Evolutionary conservation across 441 rosid genomes (phyloP).

Genomic region (Breynia disticha): DNA sequence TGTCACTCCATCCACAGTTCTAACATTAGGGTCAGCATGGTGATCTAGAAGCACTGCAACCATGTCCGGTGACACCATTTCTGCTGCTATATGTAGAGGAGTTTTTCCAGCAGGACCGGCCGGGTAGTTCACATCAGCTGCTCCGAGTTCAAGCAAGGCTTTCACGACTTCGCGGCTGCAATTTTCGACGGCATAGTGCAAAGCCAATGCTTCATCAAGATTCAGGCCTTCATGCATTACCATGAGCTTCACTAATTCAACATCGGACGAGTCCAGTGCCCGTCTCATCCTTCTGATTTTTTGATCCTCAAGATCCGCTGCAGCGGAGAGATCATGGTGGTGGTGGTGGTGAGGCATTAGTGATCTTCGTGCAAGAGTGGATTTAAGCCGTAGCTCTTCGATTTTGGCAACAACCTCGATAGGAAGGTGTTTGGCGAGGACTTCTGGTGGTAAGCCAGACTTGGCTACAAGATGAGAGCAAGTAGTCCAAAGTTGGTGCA

Average conservation of each 20-base stretch:
- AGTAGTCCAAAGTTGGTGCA: slow-evolving; percentile 93
- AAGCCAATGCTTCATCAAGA: slow-evolving; percentile 82
- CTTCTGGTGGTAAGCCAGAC: slow-evolving; percentile 83
- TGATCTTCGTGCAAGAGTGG: slow-evolving; percentile 61
- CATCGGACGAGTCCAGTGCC: slow-evolving; percentile 91
- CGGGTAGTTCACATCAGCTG: slow-evolving; percentile 88
- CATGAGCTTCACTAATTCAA: slow-evolving; percentile 93
- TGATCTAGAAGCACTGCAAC: slow-evolving; percentile 92
- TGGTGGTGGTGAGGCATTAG: slow-evolving; percentile 43
- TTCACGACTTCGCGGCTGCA: slow-evolving; percentile 96
- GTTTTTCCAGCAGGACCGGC: slow-evolving; percentile 88
- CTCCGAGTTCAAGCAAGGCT: slow-evolving; percentile 92
- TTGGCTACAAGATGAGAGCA: slow-evolving; percentile 97
- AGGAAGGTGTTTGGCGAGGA: slow-evolving; percentile 85
- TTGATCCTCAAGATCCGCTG: slow-evolving; percentile 85
- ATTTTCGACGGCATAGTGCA: slow-evolving; percentile 91
- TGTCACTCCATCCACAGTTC: slow-evolving; percentile 85
- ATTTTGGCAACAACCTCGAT: slow-evolving; percentile 83
- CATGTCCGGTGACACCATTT: slow-evolving; percentile 99
- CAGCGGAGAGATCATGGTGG: slow-evolving; percentile 49
- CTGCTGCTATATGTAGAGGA: slow-evolving; percentile 87
- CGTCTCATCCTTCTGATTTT: slow-evolving; percentile 87
- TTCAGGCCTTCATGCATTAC: slow-evolving; percentile 99
- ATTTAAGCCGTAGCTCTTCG: slow-evolving; percentile 84
- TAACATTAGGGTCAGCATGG: slow-evolving; percentile 90